Conservation (phyloP, 768 basidiomycete genomes). For the Leccinellum luteum region DNA sequence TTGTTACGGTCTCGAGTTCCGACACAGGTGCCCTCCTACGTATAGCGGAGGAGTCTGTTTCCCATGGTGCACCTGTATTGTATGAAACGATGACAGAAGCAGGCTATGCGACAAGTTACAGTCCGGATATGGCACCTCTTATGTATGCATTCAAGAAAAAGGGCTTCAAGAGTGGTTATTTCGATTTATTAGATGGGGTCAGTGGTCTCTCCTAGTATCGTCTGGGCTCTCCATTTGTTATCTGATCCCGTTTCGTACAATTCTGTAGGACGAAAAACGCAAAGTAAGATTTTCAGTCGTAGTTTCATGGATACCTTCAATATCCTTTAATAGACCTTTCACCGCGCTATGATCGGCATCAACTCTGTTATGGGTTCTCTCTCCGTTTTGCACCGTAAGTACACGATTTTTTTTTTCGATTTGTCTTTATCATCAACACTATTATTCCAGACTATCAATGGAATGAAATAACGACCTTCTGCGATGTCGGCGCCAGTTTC, state of each 20-base stretch:
- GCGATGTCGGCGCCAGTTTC: conserved; percentile 30
- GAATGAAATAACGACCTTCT: conserved; percentile 23
- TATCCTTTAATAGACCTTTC: conserved; percentile 14
- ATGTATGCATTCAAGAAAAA: conserved; percentile 18
- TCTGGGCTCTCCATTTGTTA: neutral
- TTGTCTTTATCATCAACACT: neutral
- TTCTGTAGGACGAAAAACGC: conserved; percentile 10
- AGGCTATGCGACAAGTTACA: conserved; percentile 22
- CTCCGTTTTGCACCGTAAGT: conserved; percentile 22
- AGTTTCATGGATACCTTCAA: neutral
- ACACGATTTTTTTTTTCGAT: neutral
- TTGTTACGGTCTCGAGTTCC: conserved; percentile 20
- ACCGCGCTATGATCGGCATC: conserved; percentile 23
- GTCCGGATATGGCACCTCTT: conserved; percentile 21
- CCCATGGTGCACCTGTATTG: conserved; percentile 14
- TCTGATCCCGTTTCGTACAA: neutral
- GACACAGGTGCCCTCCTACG: conserved; percentile 6
- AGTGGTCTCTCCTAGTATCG: neutral
- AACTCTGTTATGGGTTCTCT: conserved; percentile 21
- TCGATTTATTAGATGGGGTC: conserved; percentile 24
- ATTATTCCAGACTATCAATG: conserved; percentile 22
- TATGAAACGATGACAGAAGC: conserved; percentile 27
- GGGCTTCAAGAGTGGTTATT: conserved; percentile 16
- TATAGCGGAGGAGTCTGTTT: conserved; percentile 7
- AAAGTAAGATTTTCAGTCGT: conserved; percentile 4